Evolutionary conservation across 2,329 filamentous ascomycete genomes (phyloP).

Genomic region (Aspergillus sp.): DNA sequence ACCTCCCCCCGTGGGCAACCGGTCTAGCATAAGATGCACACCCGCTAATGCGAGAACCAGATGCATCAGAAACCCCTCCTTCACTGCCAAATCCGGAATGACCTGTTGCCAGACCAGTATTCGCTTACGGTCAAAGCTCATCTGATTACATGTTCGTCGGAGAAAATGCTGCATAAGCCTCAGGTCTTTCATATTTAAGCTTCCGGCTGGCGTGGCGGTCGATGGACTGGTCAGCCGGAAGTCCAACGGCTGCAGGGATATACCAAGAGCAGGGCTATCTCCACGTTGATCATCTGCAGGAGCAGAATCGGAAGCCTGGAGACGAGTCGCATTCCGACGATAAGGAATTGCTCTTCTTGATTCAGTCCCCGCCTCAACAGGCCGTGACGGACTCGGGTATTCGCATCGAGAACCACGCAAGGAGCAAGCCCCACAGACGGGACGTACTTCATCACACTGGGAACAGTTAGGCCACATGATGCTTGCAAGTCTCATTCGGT

Average conservation of each 20-base stretch:
- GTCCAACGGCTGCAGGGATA: constrained; percentile 7
- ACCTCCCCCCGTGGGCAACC: background rate
- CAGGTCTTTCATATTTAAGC: constrained; percentile 15
- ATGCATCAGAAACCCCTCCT: constrained; percentile 17
- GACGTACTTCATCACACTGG: constrained; percentile 20
- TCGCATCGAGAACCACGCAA: constrained; percentile 10
- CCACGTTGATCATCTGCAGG: background rate
- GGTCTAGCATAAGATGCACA: constrained; percentile 8
- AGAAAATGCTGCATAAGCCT: constrained; percentile 13
- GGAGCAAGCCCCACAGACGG: constrained; percentile 16
- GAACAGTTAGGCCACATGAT: background rate
- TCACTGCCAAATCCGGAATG: constrained; percentile 15
- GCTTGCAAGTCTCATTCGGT: background rate
- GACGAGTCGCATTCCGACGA: no score
- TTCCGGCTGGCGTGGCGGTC: background rate
- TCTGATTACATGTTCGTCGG: constrained; percentile 9
- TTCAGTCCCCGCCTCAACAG: background rate
- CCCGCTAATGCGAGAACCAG: constrained; percentile 20
- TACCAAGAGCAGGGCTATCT: background rate
- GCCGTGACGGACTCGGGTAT: constrained; percentile 5
- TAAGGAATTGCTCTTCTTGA: background rate
- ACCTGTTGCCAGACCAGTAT: constrained; percentile 11
- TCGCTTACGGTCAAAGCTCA: constrained; percentile 7
- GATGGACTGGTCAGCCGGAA: constrained; percentile 3
- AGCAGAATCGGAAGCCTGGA: no score